Percentiles rank a stretch among this genome's conserved stretches.
phyloP scores from a whole-genome alignment of 768 basidiomycete genomes.

The Leucocoprinus birnbaumii region DNA sequence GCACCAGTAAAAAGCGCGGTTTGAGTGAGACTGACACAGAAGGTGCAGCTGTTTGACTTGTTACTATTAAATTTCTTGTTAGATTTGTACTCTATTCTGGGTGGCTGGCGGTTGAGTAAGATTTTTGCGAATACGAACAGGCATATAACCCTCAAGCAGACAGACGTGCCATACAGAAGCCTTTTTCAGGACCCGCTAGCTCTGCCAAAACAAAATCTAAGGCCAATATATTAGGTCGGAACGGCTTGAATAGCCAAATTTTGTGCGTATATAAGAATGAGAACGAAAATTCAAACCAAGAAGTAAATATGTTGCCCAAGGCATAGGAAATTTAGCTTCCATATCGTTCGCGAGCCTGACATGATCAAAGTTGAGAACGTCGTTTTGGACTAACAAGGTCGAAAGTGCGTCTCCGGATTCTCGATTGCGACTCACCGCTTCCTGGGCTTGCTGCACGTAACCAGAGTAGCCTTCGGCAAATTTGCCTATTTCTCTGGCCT shows the following conservation, averaged over 20 bases:
- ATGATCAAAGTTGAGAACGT: constrained; percentile 13
- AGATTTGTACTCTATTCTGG: no score
- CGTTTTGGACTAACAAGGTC: constrained; percentile 2
- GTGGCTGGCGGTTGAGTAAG: no score
- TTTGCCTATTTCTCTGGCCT: constrained; percentile 79
- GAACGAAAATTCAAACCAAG: constrained; percentile 1
- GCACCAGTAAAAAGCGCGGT: background rate
- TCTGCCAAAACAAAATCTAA: background rate
- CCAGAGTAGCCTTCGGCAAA: constrained; percentile 65
- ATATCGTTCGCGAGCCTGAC: constrained; percentile 40
- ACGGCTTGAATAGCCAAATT: no score
- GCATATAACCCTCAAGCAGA: no score
- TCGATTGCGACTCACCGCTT: constrained; percentile 46
- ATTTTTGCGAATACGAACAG: no score
- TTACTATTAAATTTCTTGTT: no score
- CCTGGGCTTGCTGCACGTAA: constrained; percentile 72
- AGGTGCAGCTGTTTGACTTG: no score
- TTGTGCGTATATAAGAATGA: background rate
- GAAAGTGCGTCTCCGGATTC: background rate
- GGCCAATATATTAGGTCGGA: no score
- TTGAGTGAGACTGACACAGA: background rate
- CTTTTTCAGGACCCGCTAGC: no score
- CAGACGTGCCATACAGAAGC: no score
- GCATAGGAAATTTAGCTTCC: constrained; percentile 21
- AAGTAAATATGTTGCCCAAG: background rate